phyloP scores from a whole-genome alignment of 306 rosid species.

The Rubus parviflorus region DNA sequence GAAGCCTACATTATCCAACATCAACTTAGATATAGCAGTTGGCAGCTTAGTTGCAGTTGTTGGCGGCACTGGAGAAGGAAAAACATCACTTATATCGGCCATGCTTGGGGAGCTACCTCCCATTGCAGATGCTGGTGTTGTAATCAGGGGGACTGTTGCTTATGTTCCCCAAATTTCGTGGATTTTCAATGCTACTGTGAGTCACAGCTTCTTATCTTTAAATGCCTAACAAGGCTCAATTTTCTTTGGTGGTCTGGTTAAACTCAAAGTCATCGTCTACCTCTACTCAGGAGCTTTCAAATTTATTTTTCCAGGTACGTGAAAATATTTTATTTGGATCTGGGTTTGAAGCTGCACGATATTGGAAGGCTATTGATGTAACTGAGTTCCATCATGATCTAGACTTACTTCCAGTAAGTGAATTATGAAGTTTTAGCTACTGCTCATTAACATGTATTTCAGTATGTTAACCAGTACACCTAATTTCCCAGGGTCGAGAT shows the following conservation, averaged over 20 bases:
- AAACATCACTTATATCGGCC: constrained; percentile 79
- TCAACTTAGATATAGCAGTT: constrained; percentile 66
- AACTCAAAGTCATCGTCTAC: background rate
- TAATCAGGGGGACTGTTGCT: constrained; percentile 80
- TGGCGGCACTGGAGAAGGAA: constrained; percentile 96
- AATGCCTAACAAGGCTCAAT: background rate
- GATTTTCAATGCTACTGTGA: constrained; percentile 94
- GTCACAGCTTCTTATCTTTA: constrained; percentile 30
- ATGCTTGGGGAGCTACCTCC: constrained; percentile 84
- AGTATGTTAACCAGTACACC: background rate
- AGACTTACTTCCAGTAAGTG: constrained; percentile 76
- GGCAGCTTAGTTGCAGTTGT: constrained; percentile 89
- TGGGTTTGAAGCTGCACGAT: constrained; percentile 53
- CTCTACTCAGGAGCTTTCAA: constrained; percentile 21
- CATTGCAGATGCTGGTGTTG: constrained; percentile 40
- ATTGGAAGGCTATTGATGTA: constrained; percentile 64
- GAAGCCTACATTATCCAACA: constrained; percentile 60
- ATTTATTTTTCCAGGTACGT: constrained; percentile 56
- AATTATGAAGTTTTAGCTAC: constrained; percentile 20
- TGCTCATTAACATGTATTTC: constrained; percentile 17
- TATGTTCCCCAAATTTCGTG: constrained; percentile 97
- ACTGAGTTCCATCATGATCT: constrained; percentile 76
- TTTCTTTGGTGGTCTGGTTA: background rate
- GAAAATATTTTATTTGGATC: constrained; percentile 88
- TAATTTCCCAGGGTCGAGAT: constrained; percentile 61